Evolutionary conservation across 1,284 basidiomycete genomes (phyloP), one percentile per base, ranked within the genome.

Genomic region (Rhodotorula glutinis): DNA sequence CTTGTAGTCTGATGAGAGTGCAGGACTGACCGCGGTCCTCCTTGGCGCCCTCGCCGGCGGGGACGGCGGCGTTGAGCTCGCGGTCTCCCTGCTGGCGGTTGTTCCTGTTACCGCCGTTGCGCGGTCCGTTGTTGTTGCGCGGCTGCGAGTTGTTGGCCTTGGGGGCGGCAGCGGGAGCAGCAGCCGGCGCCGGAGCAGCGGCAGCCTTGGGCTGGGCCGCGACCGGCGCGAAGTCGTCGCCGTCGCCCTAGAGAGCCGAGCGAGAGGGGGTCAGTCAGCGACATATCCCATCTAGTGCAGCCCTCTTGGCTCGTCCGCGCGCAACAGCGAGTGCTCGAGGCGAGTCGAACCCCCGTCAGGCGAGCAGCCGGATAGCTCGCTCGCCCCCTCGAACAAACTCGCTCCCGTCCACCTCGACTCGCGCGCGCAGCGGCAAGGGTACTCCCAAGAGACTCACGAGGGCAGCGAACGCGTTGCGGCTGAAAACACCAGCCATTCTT

Each of bases 21-120:
- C 33, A 11, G 11, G 8, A 46, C 69, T 69, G 52, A 73, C 71
- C 71, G 60, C 71, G 69, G 61, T 73, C 71, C 60, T 71, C 71
- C 66, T 71, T 71, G 66, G 66, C 60, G 52, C 46, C 63, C 57
- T 68, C 64, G 29, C 64, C 66, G 43, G 61, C 61, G 53, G 69
- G 66, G 52, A 61, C 71, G 54, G 68, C 66, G 29, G 69, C 60
- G 66, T 73, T 69, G 63, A 65, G 5, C 51, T 53, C 58, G 60
- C 66, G 63, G 63, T 62, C 60, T 30, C n/a, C 60, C 29, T 30
- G 54, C 30, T 63, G 58, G 40, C 65, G 33, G 23, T 43, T 14
- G 53, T 38, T 38, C 33, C 43, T 47, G 56, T 60, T 58, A 40
- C 47, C 57, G 56, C 55, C 63, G 57, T 51, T 47, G 9, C 53